Evolutionary conservation across 2,329 filamentous ascomycete species (phyloP).

Genomic region (Cercospora citrullina): DNA sequence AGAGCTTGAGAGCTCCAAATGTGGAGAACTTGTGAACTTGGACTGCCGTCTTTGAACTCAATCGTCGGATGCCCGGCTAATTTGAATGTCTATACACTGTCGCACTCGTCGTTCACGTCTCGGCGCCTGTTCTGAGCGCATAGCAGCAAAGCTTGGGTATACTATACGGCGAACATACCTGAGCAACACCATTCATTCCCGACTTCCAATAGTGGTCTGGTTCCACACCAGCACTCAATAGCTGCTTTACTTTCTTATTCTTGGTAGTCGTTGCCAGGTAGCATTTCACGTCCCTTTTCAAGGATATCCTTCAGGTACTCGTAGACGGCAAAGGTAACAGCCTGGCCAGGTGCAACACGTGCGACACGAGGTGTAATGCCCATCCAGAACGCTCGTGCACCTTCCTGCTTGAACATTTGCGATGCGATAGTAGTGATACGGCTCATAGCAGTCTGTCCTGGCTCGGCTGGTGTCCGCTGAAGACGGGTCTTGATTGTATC

Average conservation of each 20-base stretch:
- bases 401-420: constrained; percentile 74
- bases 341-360: constrained; percentile 95
- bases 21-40: constrained; percentile 5
- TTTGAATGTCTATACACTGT: not conserved
- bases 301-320: constrained; percentile 53
- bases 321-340: constrained; percentile 65
- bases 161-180: constrained; percentile 1
- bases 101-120: not conserved
- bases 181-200: not conserved
- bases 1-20: constrained; percentile 1
- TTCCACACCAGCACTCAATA: not conserved
- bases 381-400: constrained; percentile 94
- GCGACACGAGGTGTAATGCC: constrained; percentile 97
- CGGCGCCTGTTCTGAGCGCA: not conserved
- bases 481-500: constrained; percentile 98
- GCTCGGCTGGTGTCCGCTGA: constrained; percentile 82
- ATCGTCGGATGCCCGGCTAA: constrained; percentile 1
- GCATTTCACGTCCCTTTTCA: constrained; percentile 50
- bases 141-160: not conserved
- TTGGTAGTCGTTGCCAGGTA: constrained; percentile 51
- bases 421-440: constrained; percentile 75
- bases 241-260: constrained; percentile 41
- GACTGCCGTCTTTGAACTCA: not conserved
- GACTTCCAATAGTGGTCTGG: not conserved
- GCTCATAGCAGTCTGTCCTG: constrained; percentile 72